Conservation (phyloP, 306 rosid species). For the Acmispon strigosus region DNA sequence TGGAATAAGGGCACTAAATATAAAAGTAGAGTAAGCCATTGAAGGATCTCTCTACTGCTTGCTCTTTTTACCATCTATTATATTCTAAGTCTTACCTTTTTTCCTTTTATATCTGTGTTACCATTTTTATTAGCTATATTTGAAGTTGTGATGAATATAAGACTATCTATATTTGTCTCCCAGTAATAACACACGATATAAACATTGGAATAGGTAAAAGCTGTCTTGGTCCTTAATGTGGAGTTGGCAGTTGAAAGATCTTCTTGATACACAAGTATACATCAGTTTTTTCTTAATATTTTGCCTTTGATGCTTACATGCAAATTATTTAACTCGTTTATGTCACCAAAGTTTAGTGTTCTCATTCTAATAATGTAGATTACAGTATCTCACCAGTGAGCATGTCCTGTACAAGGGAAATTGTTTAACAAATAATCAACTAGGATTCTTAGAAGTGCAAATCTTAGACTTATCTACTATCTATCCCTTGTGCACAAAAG, state of each 20-base stretch:
- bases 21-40: background rate
- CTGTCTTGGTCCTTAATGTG: background rate
- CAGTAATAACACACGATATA: background rate
- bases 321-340: background rate
- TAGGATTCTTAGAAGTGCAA: background rate
- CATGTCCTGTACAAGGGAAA: background rate
- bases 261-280: background rate
- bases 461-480: background rate
- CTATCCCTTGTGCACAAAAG: background rate
- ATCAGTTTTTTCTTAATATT: background rate
- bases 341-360: background rate
- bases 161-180: background rate
- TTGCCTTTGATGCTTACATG: background rate
- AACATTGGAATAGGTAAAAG: background rate
- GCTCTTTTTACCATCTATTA: background rate
- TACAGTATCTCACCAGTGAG: background rate
- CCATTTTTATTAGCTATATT: background rate
- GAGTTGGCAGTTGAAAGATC: background rate
- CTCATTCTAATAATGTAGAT: background rate
- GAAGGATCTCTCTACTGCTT: background rate
- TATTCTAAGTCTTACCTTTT: background rate
- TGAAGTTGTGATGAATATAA: background rate
- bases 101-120: background rate
- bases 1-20: background rate
- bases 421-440: background rate